Evolutionary conservation across 2,329 filamentous ascomycete species (phyloP).

Genomic region (Alternaria sp.): DNA sequence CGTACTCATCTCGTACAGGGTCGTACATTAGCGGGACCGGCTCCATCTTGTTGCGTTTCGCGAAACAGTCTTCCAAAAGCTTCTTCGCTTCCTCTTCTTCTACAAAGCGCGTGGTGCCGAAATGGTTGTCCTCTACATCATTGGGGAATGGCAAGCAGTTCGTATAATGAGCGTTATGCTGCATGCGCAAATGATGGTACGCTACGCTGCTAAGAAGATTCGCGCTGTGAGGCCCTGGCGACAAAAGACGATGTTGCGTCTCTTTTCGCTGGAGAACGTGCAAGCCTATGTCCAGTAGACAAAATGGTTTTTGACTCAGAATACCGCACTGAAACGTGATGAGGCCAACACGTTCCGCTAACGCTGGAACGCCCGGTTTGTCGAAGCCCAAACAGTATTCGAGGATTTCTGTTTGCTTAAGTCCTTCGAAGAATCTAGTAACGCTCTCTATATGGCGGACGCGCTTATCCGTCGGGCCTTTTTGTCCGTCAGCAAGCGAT

Average conservation of each 20-base stretch:
- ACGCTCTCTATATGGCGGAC: neutral
- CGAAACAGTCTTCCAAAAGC: neutral
- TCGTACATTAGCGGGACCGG: neutral
- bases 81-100: neutral
- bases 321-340: neutral
- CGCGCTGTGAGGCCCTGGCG: neutral
- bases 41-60: neutral
- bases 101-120: neutral
- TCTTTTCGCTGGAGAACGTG: neutral
- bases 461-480: too few relatives aligned
- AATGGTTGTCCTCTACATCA: neutral
- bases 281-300: neutral
- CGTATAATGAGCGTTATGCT: neutral
- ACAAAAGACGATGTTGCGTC: neutral
- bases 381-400: conserved; percentile 13
- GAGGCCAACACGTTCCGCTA: neutral
- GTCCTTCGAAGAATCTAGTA: neutral
- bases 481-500: neutral
- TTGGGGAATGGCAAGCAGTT: neutral
- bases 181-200: neutral
- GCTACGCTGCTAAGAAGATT: neutral
- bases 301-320: neutral
- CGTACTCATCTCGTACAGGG: neutral
- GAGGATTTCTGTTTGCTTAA: neutral
- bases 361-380: neutral